Evolutionary conservation across 257 asterid genomes (phyloP).

Genomic region (Rubia yunnanensis): DNA sequence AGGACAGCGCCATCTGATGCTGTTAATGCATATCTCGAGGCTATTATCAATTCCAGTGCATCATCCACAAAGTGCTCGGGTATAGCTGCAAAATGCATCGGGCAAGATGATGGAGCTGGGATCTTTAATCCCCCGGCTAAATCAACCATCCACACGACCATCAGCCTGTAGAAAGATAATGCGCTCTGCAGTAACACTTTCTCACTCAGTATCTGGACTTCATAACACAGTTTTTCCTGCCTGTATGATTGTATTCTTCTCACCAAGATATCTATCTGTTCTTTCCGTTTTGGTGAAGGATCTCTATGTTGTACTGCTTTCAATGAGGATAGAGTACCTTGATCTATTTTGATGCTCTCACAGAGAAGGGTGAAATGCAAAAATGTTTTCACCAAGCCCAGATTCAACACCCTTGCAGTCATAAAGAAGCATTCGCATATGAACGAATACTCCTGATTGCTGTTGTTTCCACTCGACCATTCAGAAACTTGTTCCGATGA

Average conservation of each 20-base stretch:
- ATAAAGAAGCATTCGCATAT: constrained; percentile 98
- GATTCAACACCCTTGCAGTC: constrained; percentile 91
- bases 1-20: constrained; percentile 80
- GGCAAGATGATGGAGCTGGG: constrained; percentile 73
- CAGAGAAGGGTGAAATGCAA: constrained; percentile 37
- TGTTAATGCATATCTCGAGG: constrained; percentile 80
- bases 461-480: constrained; percentile 46
- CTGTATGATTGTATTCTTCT: constrained; percentile 60
- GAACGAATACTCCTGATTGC: constrained; percentile 59
- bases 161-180: constrained; percentile 72
- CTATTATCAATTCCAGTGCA: constrained; percentile 85
- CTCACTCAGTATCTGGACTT: constrained; percentile 92
- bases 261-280: constrained; percentile 61
- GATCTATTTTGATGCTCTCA: constrained; percentile 74
- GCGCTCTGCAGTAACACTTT: constrained; percentile 75
- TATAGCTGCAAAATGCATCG: constrained; percentile 79
- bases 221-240: constrained; percentile 79
- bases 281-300: constrained; percentile 78
- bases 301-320: constrained; percentile 69
- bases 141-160: constrained; percentile 87
- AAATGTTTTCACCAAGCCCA: constrained; percentile 86
- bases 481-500: constrained; percentile 87
- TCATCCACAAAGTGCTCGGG: constrained; percentile 97
- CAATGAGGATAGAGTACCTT: constrained; percentile 64
- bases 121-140: constrained; percentile 82